Percentiles rank a stretch among this genome's conserved stretches.
Conservation (phyloP, 164 flowering plant genomes). For the Berberis vulgaris region DNA sequence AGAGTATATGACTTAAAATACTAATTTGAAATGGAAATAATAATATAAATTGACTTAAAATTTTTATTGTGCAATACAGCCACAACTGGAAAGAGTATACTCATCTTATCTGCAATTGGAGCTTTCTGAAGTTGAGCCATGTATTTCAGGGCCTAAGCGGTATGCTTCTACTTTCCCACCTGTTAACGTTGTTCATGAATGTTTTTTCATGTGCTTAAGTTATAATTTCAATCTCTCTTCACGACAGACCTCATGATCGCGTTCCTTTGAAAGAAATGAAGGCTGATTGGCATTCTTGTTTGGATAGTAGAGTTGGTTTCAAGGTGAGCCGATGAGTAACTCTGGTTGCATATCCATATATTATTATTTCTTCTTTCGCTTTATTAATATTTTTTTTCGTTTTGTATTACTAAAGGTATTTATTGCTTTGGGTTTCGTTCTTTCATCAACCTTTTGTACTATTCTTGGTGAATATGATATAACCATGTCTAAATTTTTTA, state of each 20-base stretch:
- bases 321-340: conserved; percentile 38
- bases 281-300: conserved; percentile 79
- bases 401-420: not conserved
- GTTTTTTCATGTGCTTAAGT: not conserved
- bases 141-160: conserved; percentile 85
- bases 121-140: conserved; percentile 68
- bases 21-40: not conserved
- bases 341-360: not conserved
- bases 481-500: not conserved
- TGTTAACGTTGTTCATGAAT: not conserved
- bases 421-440: no score
- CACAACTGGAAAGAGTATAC: conserved; percentile 52
- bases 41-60: not conserved
- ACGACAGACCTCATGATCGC: conserved; percentile 73
- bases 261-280: conserved; percentile 81
- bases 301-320: conserved; percentile 72
- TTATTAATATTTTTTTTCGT: not conserved
- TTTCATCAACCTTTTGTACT: no score
- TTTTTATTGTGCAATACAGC: conserved; percentile 26
- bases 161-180: conserved; percentile 7
- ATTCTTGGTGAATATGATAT: no score
- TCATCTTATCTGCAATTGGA: conserved; percentile 60
- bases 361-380: no score
- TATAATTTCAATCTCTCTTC: not conserved
- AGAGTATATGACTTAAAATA: conserved; percentile 34